Evolutionary conservation across 148 eudicot genomes (phyloP), one percentile per base, ranked within the genome.

Genomic region (Rhododendron williamsianum): DNA sequence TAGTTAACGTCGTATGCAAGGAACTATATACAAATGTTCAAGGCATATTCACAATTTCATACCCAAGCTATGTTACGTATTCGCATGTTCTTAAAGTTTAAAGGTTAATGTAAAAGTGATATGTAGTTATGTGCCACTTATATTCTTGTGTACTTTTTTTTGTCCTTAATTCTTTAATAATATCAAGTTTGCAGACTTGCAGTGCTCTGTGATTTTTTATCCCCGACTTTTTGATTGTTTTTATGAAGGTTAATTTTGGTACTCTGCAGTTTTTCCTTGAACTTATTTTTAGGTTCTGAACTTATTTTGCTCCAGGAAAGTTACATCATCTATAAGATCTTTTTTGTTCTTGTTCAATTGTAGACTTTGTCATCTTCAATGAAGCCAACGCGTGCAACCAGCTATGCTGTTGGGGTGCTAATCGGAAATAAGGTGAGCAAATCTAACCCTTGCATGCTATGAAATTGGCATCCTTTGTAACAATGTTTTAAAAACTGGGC

Each of bases 371-470:
- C 94, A 82, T 89, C 99, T 78, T 76, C 90, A 46, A 89, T 92
- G 90, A 89, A 72, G 86, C 90, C 92, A 67, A 88, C 89, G 56
- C 84, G 27, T 52, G 78, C 80, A 84, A 84, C 91, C 76, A 91
- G 91, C 85, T 92, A 91, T 88, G 94, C 94, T 71, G 92, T 93
- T 89, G 99, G 95, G 84, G 86, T 94, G 76, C 92, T 97, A 81
- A 81, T 48, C 46, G 96, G 91, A 58, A 90, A 92, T 76, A 92
- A 93, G 99, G 99, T 94, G 56, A 30, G 36, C 30, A 54, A 43
- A 52, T 27, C 76, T 74, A 65, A 13, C 36, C 52, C 21, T 78
- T 65, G 3, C 54, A 49, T 73, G n/a, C 52, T 38, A 6, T 58
- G 51, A 19, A 16, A 35, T 69, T 58, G 18, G 23, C 63, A 43